Evolutionary conservation across 768 basidiomycete species (phyloP).

Genomic region (Phanerochaete sordida): DNA sequence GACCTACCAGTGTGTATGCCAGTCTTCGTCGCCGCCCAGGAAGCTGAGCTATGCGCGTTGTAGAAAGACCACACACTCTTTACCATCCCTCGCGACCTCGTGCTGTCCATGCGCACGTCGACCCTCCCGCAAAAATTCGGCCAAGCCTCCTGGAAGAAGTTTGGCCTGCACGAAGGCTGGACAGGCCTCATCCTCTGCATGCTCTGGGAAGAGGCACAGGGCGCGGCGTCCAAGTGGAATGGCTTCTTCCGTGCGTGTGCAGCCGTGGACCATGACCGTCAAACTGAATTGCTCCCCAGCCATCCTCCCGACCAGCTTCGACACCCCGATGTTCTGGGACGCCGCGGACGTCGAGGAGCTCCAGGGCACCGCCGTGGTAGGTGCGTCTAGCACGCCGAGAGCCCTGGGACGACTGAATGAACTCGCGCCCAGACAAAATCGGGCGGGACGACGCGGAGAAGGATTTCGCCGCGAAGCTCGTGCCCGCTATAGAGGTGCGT

Average conservation of each 20-base stretch:
- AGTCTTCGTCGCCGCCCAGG: background rate
- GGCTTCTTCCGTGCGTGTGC: constrained; percentile 61
- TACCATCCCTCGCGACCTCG: constrained; percentile 71
- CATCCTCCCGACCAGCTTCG: constrained; percentile 67
- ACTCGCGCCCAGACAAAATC: constrained; percentile 61
- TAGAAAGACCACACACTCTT: constrained; percentile 79
- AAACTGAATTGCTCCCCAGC: constrained; percentile 31
- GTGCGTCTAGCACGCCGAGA: constrained; percentile 39
- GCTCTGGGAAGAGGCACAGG: constrained; percentile 88
- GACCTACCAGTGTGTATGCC: constrained; percentile 60
- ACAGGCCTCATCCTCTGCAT: constrained; percentile 84
- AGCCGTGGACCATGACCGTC: background rate
- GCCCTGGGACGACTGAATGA: background rate
- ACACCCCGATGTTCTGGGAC: constrained; percentile 95
- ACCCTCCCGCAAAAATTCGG: constrained; percentile 59
- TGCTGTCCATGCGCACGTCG: constrained; percentile 79
- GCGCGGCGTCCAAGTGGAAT: constrained; percentile 60
- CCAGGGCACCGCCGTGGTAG: constrained; percentile 81
- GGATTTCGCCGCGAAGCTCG: constrained; percentile 61
- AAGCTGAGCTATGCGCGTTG: background rate
- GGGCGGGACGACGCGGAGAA: constrained; percentile 80
- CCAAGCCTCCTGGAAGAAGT: constrained; percentile 56
- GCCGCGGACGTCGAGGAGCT: constrained; percentile 70
- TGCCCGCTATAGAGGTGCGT: constrained; percentile 69
- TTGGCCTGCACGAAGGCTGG: constrained; percentile 73